These are phyloP conservation scores for Colletotrichum coccodes DNA, from an alignment of 2,329 filamentous ascomycete species.

Conservation along the genomic window DNA sequence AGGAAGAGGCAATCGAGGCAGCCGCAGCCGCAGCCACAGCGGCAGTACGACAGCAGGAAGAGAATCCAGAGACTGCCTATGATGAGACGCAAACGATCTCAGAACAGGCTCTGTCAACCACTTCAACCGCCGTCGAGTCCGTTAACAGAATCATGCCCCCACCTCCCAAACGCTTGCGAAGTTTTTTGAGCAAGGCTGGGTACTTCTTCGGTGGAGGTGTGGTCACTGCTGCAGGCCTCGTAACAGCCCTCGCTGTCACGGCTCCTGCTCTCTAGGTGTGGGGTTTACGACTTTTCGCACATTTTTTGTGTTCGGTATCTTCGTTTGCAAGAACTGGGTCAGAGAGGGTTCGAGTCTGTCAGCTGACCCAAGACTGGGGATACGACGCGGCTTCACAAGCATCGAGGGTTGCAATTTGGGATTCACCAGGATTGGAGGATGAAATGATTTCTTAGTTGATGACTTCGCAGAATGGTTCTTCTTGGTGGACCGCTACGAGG, in stretches of 20 bases:
- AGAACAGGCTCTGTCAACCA: neutral
- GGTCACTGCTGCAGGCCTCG: slow-evolving; percentile 9
- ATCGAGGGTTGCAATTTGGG: neutral
- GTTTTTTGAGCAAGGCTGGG: slow-evolving; percentile 8
- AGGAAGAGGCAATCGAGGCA: slow-evolving; percentile 31
- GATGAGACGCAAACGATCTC: neutral
- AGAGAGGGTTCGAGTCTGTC: neutral
- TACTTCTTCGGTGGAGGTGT: slow-evolving; percentile 19
- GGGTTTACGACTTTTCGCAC: neutral
- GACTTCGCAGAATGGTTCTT: neutral
- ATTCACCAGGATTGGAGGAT: neutral
- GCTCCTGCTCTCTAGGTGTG: slow-evolving; percentile 15
- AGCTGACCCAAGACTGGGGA: neutral
- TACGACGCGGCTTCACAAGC: neutral
- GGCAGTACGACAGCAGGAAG: neutral
- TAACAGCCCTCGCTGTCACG: slow-evolving; percentile 16
- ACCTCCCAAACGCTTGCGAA: slow-evolving; percentile 4
- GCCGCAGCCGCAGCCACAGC: neutral
- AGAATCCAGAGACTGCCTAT: slow-evolving; percentile 18
- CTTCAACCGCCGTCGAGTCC: neutral
- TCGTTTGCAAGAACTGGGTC: neutral
- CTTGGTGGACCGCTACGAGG: neutral
- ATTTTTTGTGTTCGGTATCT: neutral
- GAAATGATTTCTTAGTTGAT: neutral
- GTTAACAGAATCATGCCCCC: neutral